Conservation (phyloP, 2,329 filamentous ascomycete genomes). For the Chrysoporthe cubensis region DNA sequence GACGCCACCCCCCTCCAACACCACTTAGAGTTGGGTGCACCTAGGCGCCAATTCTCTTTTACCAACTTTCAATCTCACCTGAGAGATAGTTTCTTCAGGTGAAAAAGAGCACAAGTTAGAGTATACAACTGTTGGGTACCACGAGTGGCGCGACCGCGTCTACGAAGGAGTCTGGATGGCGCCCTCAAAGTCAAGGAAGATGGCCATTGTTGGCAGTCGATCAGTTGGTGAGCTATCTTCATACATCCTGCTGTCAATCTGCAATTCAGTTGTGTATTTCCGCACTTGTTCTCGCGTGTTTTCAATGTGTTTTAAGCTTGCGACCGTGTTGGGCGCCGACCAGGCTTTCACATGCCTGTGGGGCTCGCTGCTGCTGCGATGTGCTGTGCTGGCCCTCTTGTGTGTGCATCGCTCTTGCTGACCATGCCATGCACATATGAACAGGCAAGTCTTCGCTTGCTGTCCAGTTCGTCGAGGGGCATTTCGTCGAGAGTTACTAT, state of each 20-base stretch:
- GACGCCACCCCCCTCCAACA: not conserved
- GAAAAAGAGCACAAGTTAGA: slow-evolving; percentile 11
- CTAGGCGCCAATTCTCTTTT: not conserved
- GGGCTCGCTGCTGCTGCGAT: not conserved
- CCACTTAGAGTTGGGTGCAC: not conserved
- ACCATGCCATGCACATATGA: slow-evolving; percentile 5
- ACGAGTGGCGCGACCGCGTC: slow-evolving; percentile 16
- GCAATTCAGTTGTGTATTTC: not conserved
- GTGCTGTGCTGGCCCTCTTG: not conserved
- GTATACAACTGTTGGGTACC: slow-evolving; percentile 5
- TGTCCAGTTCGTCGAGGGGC: slow-evolving; percentile 94
- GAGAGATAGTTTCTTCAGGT: slow-evolving; percentile 14
- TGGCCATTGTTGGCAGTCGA: slow-evolving; percentile 93
- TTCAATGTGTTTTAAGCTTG: not conserved
- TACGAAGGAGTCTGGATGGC: slow-evolving; percentile 38
- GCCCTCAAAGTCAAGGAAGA: slow-evolving; percentile 85
- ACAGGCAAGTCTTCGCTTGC: slow-evolving; percentile 96
- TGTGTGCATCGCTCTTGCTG: slow-evolving; percentile 8
- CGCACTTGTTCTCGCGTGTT: not conserved
- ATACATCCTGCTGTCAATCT: not conserved
- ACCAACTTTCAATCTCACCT: not conserved
- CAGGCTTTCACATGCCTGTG: slow-evolving; percentile 27
- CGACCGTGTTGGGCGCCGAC: slow-evolving; percentile 13
- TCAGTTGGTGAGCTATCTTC: slow-evolving; percentile 65
- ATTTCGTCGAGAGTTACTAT: slow-evolving; percentile 99